Evolutionary conservation across 495 filamentous ascomycete genomes (phyloP), one percentile per base, ranked within the genome.

Genomic region (Penicillium daleae): DNA sequence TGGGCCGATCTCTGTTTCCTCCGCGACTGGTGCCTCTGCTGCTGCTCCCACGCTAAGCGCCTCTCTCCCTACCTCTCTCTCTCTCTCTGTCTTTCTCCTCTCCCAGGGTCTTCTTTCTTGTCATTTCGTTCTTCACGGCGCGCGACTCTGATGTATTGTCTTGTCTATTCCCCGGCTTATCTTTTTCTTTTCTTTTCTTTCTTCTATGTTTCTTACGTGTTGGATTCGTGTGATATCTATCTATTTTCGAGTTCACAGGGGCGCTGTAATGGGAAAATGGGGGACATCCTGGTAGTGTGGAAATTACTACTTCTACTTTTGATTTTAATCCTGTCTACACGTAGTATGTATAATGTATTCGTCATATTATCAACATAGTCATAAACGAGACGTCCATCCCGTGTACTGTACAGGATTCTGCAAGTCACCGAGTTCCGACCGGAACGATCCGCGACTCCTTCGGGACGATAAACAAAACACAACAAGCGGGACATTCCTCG

Each of bases 191-290:
- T 60, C 42, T 61, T 60, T 59, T 66, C 62, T 62, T 26, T 57
- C 48, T 64, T 59, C 49, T 65, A 66, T 56, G 63, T 50, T 57
- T 59, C 59, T 42, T 59, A 37, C 57, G n/a, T 42, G 54, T 29
- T 42, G 33, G 54, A 56, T 50, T 50, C 42, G 49, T 53, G 61
- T 56, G 29, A 64, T 56, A 55, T 63, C 62, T 57, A 56, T 61
- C n/a, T n/a, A n/a, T n/a, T n/a, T 66, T 76, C 66, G 58, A 74
- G 56, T 74, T 76, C 61, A 67, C 70, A 72, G 73, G n/a, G 77
- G 77, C 77, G 77, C 77, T 78, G 71, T 78, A 78, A 80, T 76
- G 74, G 77, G 74, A 74, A 76, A 78, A 77, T 71, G 64, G 73
- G 73, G 58, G 67, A 74, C 74, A 71, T 75, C 69, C 72, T 71